Base-by-base conservation (phyloP, 768 basidiomycete genomes). In the Leccinum subtestaceum region DNA sequence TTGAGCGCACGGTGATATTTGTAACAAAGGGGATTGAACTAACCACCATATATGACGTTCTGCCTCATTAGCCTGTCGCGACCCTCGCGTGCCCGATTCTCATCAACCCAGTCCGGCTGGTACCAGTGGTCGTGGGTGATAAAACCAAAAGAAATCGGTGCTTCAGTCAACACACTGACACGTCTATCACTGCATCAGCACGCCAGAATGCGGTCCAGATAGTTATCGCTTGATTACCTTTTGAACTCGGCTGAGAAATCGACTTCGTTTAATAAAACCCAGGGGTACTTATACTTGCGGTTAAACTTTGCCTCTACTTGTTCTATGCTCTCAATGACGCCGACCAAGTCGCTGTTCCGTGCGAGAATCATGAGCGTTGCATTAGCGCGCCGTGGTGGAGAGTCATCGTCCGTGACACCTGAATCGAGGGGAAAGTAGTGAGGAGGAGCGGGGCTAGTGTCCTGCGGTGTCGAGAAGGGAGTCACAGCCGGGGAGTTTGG, bases 81-180 rank as follows among this genome's bases (percentile, higher is more conserved):
- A 12, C 78, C 79, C 17, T 77, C 76, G 2, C 70, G 72, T 1
- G 89, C 90, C 47, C 78, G 77, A 11, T 79, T 78, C 65, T 91
- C 88, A 62, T 92, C 87, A 50, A 92, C 83, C 83, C 81, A 88
- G 34, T 79, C 78, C 0, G 89, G 89, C 68, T 91, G 89, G 60
- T 75, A 74, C 89, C 89, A 91, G 54, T 88, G 79, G 3, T 84
- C 79, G 23, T 69, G 70, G 17, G 86, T 82, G 25, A 92, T 83
- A 2, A 78, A 65, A 9, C 85, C 87, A 63, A 86, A 88, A 15
- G 74, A 67, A 31, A 83, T 75, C 4, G 77, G 73, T 2, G 78
- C 73, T 11, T 71, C 62, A 1, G 80, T 82, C 51, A 83, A 53
- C 8, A 75, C 72, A 32, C 65, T 55, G 13, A 76, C 64, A 13